phyloP scores from a whole-genome alignment of 805 yeast genomes.

The Candida railenensis region DNA sequence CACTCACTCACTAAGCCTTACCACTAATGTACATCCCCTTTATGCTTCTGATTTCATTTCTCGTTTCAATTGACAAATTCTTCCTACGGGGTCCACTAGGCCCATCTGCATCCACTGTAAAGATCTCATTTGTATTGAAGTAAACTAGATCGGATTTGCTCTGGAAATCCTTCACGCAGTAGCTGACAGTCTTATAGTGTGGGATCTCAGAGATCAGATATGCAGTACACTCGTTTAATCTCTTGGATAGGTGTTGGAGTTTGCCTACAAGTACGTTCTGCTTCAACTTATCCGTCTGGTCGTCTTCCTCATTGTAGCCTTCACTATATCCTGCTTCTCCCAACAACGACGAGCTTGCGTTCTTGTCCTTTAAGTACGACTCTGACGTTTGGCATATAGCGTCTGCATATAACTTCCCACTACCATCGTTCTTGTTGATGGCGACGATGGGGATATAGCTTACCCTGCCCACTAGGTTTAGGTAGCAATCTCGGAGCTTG shows the following conservation, averaged over 20 bases:
- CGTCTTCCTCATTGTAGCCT: constrained; percentile 14
- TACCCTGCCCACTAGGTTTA: constrained; percentile 32
- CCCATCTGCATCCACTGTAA: constrained; percentile 15
- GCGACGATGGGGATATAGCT: constrained; percentile 40
- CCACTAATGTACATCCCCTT: constrained; percentile 48
- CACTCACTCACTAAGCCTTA: constrained; percentile 18
- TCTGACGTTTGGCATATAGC: constrained; percentile 37
- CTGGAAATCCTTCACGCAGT: constrained; percentile 33
- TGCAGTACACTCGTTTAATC: constrained; percentile 24
- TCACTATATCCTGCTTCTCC: constrained; percentile 8
- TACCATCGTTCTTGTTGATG: constrained; percentile 23
- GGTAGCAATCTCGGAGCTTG: constrained; percentile 34
- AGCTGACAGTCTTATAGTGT: constrained; percentile 28
- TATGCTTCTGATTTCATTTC: constrained; percentile 37
- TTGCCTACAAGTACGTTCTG: constrained; percentile 22
- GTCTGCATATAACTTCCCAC: constrained; percentile 34
- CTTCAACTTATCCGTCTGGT: constrained; percentile 22
- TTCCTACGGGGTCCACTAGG: constrained; percentile 14
- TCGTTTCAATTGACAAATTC: constrained; percentile 33
- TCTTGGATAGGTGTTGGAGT: constrained; percentile 19
- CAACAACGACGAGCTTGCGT: constrained; percentile 7
- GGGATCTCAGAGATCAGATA: constrained; percentile 29
- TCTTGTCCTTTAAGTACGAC: constrained; percentile 14
- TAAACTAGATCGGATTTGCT: constrained; percentile 33
- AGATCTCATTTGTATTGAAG: constrained; percentile 32